Conservation (phyloP, 139 green algal genomes). For the Nannochloris sp. region DNA sequence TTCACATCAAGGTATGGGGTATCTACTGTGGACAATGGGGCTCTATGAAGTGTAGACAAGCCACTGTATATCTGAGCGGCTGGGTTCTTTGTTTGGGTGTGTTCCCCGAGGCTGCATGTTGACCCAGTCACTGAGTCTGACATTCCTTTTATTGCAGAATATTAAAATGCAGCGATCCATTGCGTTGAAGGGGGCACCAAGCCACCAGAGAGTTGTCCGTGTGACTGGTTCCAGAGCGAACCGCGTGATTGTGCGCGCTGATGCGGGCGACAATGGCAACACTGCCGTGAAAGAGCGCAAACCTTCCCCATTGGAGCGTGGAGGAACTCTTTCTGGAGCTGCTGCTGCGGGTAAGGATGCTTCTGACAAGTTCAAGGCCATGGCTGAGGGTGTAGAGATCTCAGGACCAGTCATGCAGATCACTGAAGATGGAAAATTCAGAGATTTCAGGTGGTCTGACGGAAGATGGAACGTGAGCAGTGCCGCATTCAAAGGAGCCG, state of each 20-base stretch:
- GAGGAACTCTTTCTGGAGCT: conserved; percentile 58
- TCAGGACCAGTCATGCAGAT: conserved; percentile 12
- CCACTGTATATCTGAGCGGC: too few species aligned
- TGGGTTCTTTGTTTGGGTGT: too few species aligned
- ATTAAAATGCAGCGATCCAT: too few species aligned
- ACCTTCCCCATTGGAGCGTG: conserved; percentile 46
- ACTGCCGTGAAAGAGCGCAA: conserved; percentile 42
- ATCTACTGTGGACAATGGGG: too few species aligned
- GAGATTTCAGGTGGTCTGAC: conserved; percentile 70
- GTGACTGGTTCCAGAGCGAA: neutral
- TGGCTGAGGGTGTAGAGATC: conserved; percentile 18
- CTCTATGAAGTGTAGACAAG: too few species aligned
- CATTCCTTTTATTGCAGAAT: too few species aligned
- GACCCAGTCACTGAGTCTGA: neutral
- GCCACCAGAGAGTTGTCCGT: neutral
- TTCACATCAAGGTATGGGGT: too few species aligned
- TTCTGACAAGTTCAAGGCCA: conserved; percentile 39
- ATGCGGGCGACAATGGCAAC: conserved; percentile 13
- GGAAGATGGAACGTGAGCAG: conserved; percentile 58
- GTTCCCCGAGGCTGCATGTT: too few species aligned
- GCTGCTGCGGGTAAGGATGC: conserved; percentile 59
- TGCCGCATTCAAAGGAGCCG: conserved; percentile 16
- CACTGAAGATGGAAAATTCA: conserved; percentile 67
- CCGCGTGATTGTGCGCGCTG: conserved; percentile 5
- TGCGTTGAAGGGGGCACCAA: too few species aligned